These are phyloP conservation scores for Xylaria intraflava DNA, from an alignment of 495 filamentous ascomycete genomes.

Conservation along the genomic window DNA sequence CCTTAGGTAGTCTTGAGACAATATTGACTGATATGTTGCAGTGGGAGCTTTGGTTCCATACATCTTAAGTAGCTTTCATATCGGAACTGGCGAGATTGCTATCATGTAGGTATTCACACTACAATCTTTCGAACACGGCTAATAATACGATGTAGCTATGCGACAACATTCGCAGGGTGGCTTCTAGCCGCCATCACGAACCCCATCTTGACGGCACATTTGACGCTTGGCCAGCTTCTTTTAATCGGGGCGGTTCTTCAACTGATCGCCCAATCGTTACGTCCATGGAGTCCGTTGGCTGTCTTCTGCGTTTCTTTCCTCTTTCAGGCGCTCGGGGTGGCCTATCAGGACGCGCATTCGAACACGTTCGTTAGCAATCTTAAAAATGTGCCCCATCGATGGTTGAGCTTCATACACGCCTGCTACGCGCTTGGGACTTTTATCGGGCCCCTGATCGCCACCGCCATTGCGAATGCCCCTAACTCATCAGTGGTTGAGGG, in stretches of 20 bases:
- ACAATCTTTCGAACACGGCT: background rate
- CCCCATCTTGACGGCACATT: slow-evolving; percentile 36
- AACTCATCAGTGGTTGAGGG: slow-evolving; percentile 13
- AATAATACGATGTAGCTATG: slow-evolving; percentile 29
- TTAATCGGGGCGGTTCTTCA: slow-evolving; percentile 44
- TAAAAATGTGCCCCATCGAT: slow-evolving; percentile 41
- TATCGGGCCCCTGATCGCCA: slow-evolving; percentile 45
- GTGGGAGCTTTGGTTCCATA: slow-evolving; percentile 51
- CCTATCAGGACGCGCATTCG: slow-evolving; percentile 47
- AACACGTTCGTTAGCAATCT: slow-evolving; percentile 46
- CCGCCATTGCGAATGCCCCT: slow-evolving; percentile 34
- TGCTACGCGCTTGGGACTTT: slow-evolving; percentile 49
- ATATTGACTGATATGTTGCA: background rate
- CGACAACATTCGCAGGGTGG: slow-evolving; percentile 42
- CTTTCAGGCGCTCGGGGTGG: slow-evolving; percentile 43
- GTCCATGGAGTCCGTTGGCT: slow-evolving; percentile 42
- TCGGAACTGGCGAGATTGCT: slow-evolving; percentile 44
- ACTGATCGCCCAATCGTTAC: slow-evolving; percentile 38
- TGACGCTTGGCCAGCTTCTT: slow-evolving; percentile 43
- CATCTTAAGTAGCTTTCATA: slow-evolving; percentile 41
- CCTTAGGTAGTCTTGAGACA: background rate
- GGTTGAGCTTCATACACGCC: slow-evolving; percentile 52
- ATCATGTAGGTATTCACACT: slow-evolving; percentile 30
- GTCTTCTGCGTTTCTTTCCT: slow-evolving; percentile 45
- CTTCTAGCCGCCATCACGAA: slow-evolving; percentile 42